Conservation (phyloP, 495 filamentous ascomycete genomes). For the Collariella sp. region DNA sequence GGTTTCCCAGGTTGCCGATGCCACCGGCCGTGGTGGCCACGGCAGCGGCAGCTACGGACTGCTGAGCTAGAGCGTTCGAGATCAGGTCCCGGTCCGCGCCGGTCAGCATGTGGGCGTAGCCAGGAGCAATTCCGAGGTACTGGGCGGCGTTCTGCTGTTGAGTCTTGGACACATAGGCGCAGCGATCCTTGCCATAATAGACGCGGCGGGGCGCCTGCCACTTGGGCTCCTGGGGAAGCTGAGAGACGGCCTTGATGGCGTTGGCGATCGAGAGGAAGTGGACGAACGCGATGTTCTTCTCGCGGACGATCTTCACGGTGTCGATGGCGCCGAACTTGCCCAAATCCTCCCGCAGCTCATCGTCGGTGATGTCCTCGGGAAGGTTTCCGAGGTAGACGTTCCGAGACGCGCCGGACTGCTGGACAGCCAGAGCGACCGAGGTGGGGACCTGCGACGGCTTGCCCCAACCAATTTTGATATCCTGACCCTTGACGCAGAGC, state of each 20-base stretch:
- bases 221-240: slow-evolving; percentile 90
- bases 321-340: slow-evolving; percentile 96
- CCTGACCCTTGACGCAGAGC: slow-evolving; percentile 91
- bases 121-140: slow-evolving; percentile 95
- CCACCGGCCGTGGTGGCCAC: slow-evolving; percentile 94
- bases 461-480: slow-evolving; percentile 99
- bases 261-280: slow-evolving; percentile 97
- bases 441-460: slow-evolving; percentile 98
- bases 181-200: slow-evolving; percentile 97
- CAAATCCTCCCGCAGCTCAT: slow-evolving; percentile 88
- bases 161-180: slow-evolving; percentile 97
- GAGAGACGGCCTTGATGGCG: slow-evolving; percentile 96
- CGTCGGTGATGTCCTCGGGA: slow-evolving; percentile 79
- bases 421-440: slow-evolving; percentile 89
- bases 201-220: slow-evolving; percentile 94
- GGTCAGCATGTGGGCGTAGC: slow-evolving; percentile 92
- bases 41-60: slow-evolving; percentile 92
- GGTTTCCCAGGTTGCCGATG: slow-evolving; percentile 93
- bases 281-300: slow-evolving; percentile 97
- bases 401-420: slow-evolving; percentile 94
- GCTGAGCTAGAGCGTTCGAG: slow-evolving; percentile 89
- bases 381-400: slow-evolving; percentile 97
- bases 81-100: slow-evolving; percentile 92
- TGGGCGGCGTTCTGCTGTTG: slow-evolving; percentile 99
- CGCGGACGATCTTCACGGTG: slow-evolving; percentile 93